Conservation (phyloP, 2,329 filamentous ascomycete genomes). For the Apiospora rasikravindrae region DNA sequence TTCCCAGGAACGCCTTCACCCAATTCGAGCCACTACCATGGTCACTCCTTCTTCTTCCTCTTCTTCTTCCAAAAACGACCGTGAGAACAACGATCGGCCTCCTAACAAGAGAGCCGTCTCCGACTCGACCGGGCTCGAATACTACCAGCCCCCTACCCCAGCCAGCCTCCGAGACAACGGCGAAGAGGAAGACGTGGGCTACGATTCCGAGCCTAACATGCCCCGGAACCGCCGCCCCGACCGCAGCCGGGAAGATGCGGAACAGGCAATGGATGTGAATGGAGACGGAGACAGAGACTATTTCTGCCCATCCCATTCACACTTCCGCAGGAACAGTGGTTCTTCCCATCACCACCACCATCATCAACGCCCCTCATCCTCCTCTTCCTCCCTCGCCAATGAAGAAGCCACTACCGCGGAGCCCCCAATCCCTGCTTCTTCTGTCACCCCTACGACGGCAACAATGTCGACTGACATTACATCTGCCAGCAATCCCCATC, state of each 20-base stretch:
- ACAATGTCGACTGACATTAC: background rate
- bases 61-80: background rate
- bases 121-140: slow-evolving; percentile 28
- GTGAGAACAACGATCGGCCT: background rate
- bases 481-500: background rate
- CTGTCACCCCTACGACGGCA: background rate
- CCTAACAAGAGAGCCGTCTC: slow-evolving; percentile 27
- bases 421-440: background rate
- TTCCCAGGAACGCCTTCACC: background rate
- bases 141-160: slow-evolving; percentile 34
- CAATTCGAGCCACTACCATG: background rate
- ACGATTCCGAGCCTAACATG: slow-evolving; percentile 40
- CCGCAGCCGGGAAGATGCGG: slow-evolving; percentile 27
- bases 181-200: slow-evolving; percentile 30
- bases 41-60: background rate
- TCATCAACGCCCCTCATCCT: background rate
- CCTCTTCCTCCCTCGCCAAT: slow-evolving; percentile 11
- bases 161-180: slow-evolving; percentile 30
- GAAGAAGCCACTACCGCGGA: background rate
- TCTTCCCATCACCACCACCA: background rate
- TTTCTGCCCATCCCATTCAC: background rate
- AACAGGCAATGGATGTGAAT: background rate
- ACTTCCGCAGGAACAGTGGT: background rate
- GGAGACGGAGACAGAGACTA: background rate
- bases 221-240: slow-evolving; percentile 24